Evolutionary conservation across 257 asterid species (phyloP), one percentile per base, ranked within the genome.

Genomic region (Lantana camara): DNA sequence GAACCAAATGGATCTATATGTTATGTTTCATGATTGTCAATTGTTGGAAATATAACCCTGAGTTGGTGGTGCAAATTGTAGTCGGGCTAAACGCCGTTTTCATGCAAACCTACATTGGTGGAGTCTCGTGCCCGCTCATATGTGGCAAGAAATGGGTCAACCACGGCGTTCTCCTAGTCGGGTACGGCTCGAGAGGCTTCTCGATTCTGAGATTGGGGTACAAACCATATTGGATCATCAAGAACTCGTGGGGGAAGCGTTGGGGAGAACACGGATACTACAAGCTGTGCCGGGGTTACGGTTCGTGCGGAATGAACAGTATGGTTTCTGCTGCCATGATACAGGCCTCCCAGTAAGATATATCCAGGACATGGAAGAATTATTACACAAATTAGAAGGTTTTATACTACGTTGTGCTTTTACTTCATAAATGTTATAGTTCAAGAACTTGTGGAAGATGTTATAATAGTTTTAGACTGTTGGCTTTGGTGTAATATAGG

Each of bases 221-320:
- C 81, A 85, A 83, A 71, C 95, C 90, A 4, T 90, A 85, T 17
- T 90, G 97, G 95, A 79, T 83, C 48, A 79, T 90, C 71, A 90
- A 90, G 88, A 90, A 90, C 74, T 90, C 96, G 20, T 88, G 97
- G 97, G 96, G 96, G 5, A 69, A 74, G 67, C 71, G 69, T 0
- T 90, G 97, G 97, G 96, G 97, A 0, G 97, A 90, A 56, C 60
- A 76, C 0, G 96, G 95, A 10, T 88, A 88, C 74, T 91, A 85
- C 44, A 69, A 66, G 27, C 51, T 88, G 2, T 91, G 97, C 74
- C 50, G 76, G 51, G 95, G 96, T 38, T 81, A 88, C 23, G 90
- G 88, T 17, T 83, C 88, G 96, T 90, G 97, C 22, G 95, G 97
- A 45, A 79, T 88, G 70, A 83, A 82, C 78, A 73, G 86, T 0